Evolutionary conservation across 441 rosid genomes (phyloP), one percentile per base, ranked within the genome.

Genomic region (Macaranga tanarius): DNA sequence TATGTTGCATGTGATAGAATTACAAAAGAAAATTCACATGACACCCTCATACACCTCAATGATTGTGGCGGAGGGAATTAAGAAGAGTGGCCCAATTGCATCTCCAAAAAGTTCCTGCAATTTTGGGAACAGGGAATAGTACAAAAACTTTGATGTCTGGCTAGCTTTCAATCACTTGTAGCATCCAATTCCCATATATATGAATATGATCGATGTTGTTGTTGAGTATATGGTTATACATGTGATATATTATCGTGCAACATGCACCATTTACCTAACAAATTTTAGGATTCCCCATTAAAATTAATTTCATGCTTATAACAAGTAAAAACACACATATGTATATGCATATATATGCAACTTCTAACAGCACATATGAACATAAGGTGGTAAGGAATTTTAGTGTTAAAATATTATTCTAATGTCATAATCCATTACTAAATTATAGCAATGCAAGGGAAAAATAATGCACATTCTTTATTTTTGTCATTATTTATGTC

Each of bases 111-210:
- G 58, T 61, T 50, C 42, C 8, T 16, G 47, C 42, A 31, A 52
- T 42, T 44, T 23, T 25, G 42, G 25, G 65, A 16, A 16, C 42
- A 45, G 56, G 56, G 45, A 31, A 34, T 70, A 19, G 28, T 55
- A 28, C 31, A 28, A 28, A 28, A 28, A 28, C 31, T 28, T 67
- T 40, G 55, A 12, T 65, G 48, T 65, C 28, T 47, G 31, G 54
- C 10, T 22, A 22, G 45, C 23, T 38, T 70, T 38, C 57, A 25
- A 59, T 70, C 59, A 19, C 34, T 48, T 10, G n/a, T 31, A 31
- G 73, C 47, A 70, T 70, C 73, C 56, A 26, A 70, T 70, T 70
- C 73, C 73, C 73, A 45, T 59, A 45, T 28, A 28, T 3, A n/a
- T n/a, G n/a, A n/a, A n/a, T 28, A 28, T 28, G 3, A n/a, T n/a